A percentile compares a stretch with the other conserved stretches of the same genome.
Conservation (phyloP, 495 filamentous ascomycete species). For the Lasiosphaeriaceae sp. region DNA sequence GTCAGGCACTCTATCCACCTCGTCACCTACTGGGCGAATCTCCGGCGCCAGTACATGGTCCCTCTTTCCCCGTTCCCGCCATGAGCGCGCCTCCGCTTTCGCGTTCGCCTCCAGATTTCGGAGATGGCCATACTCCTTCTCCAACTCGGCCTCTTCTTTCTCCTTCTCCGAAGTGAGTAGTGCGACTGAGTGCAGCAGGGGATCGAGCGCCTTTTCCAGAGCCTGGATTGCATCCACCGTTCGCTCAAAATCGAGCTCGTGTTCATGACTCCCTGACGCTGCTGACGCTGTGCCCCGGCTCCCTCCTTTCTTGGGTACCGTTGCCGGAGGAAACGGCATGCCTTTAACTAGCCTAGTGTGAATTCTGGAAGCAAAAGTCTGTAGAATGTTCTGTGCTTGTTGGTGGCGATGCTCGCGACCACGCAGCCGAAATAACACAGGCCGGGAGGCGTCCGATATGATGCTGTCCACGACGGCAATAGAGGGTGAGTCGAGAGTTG, state of each 20-base stretch:
- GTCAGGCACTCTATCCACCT: conserved; percentile 5
- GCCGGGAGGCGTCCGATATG: conserved; percentile 33
- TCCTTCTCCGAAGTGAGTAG: conserved; percentile 40
- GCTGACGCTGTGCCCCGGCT: neutral
- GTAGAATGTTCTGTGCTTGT: conserved; percentile 33
- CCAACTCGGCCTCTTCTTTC: conserved; percentile 33
- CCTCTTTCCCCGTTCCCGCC: conserved; percentile 32
- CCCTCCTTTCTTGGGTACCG: neutral
- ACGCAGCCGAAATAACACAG: conserved; percentile 38
- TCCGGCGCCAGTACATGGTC: conserved; percentile 41
- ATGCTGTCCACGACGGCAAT: conserved; percentile 34
- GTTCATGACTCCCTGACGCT: conserved; percentile 21
- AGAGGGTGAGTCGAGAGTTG: conserved; percentile 33
- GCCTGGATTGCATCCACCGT: conserved; percentile 33
- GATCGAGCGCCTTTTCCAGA: conserved; percentile 38
- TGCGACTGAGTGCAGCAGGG: conserved; percentile 41
- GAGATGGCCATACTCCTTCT: conserved; percentile 37
- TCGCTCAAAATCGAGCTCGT: conserved; percentile 44
- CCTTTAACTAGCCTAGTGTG: conserved; percentile 34
- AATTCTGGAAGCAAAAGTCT: conserved; percentile 30
- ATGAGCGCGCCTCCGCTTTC: conserved; percentile 31
- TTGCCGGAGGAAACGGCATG: conserved; percentile 40
- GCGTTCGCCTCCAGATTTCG: conserved; percentile 36
- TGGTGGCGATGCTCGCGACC: conserved; percentile 31
- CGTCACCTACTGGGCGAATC: neutral